Evolutionary conservation across 371 early-diverging fungal genomes (phyloP).

Genomic region (Globomyces sp.): DNA sequence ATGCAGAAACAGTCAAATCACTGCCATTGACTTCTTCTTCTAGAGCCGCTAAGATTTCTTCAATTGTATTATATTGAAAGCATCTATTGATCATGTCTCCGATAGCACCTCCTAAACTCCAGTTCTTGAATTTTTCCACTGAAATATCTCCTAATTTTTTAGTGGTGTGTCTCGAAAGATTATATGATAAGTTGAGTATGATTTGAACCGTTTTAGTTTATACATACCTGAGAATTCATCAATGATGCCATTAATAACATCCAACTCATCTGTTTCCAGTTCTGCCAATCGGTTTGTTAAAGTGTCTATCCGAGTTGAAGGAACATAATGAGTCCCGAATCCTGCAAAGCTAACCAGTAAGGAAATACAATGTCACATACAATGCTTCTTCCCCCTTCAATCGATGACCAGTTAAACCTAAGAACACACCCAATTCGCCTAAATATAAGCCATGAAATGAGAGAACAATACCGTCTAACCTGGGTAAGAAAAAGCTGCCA

Average conservation of each 20-base stretch:
- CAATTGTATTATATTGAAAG: constrained; percentile 75
- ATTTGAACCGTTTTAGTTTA: constrained; percentile 35
- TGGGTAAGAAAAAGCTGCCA: constrained; percentile 87
- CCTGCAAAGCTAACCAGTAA: constrained; percentile 68
- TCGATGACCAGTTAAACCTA: constrained; percentile 87
- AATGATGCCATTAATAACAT: constrained; percentile 81
- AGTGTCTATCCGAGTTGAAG: constrained; percentile 74
- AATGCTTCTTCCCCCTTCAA: constrained; percentile 74
- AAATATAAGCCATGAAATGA: no score
- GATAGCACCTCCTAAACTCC: constrained; percentile 62
- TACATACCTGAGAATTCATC: constrained; percentile 75
- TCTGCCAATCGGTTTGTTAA: constrained; percentile 82
- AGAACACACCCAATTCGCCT: constrained; percentile 78
- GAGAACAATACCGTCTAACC: constrained; percentile 69
- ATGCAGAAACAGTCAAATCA: constrained; percentile 40
- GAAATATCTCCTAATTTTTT: constrained; percentile 22
- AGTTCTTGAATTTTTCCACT: constrained; percentile 32
- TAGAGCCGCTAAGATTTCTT: constrained; percentile 78
- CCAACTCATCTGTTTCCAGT: constrained; percentile 75
- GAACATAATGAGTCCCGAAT: constrained; percentile 96
- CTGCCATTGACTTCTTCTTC: constrained; percentile 46
- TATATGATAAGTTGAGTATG: neutral
- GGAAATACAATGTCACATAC: no score
- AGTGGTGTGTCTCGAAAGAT: no score
- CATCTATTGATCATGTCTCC: constrained; percentile 79